Conservation (phyloP, 2,329 filamentous ascomycete species). For the Aquanectria penicillioides region DNA sequence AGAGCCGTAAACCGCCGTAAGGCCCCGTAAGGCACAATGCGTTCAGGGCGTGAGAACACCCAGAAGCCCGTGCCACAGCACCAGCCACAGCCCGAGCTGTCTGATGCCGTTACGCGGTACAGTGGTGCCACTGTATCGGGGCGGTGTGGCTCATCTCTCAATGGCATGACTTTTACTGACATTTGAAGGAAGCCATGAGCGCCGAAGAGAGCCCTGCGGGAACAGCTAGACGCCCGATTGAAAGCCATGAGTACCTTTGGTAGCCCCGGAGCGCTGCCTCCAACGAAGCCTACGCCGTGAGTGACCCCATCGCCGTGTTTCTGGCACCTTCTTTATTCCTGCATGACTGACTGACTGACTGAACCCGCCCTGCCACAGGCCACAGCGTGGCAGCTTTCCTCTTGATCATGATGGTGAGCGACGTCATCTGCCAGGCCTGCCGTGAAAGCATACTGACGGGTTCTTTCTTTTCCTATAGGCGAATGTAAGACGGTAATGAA, state of each 20-base stretch:
- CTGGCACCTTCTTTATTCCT: background rate
- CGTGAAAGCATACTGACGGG: slow-evolving; percentile 20
- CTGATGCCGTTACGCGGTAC: slow-evolving; percentile 15
- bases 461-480: slow-evolving; percentile 60
- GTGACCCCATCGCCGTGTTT: slow-evolving; percentile 43
- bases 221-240: slow-evolving; percentile 22
- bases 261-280: slow-evolving; percentile 73
- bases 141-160: slow-evolving; percentile 3
- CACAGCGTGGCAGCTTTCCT: slow-evolving; percentile 91
- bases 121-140: slow-evolving; percentile 23
- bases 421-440: background rate
- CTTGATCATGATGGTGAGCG: slow-evolving; percentile 82
- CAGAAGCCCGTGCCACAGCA: slow-evolving; percentile 31
- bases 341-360: slow-evolving; percentile 28
- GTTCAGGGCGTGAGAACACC: background rate
- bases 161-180: slow-evolving; percentile 24
- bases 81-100: slow-evolving; percentile 38
- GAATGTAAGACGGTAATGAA: slow-evolving; percentile 94
- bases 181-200: slow-evolving; percentile 14
- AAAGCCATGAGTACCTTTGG: slow-evolving; percentile 71
- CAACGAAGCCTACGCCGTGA: slow-evolving; percentile 75
- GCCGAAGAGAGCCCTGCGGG: slow-evolving; percentile 7
- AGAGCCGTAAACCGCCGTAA: slow-evolving; percentile 1
- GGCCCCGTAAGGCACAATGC: background rate
- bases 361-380: slow-evolving; percentile 63